Conservation (phyloP, 1,284 basidiomycete species). For the Ceratorhiza oryzae-sativae region DNA sequence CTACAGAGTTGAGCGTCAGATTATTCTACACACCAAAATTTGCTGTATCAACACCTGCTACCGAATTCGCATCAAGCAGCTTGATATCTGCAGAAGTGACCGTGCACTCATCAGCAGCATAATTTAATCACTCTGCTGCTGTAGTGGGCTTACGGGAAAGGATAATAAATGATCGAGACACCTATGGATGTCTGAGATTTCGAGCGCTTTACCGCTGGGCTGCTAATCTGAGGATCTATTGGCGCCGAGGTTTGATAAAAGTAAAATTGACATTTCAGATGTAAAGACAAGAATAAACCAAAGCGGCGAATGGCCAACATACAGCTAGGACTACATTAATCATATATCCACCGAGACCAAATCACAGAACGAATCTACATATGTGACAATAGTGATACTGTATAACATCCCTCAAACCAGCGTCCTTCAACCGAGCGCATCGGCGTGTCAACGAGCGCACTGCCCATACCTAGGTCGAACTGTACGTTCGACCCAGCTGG, state of each 20-base stretch:
- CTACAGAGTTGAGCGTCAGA: background rate
- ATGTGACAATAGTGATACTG: slow-evolving; percentile 19
- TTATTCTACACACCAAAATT: slow-evolving; percentile 5
- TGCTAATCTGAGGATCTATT: background rate
- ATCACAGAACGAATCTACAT: background rate
- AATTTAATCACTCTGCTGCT: background rate
- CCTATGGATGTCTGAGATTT: background rate
- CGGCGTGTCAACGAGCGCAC: slow-evolving; percentile 22
- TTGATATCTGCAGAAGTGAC: background rate
- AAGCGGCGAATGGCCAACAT: background rate
- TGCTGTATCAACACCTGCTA: background rate
- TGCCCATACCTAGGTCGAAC: slow-evolving; percentile 32
- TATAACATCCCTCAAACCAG: slow-evolving; percentile 2
- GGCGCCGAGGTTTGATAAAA: background rate
- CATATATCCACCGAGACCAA: background rate
- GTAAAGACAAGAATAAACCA: background rate
- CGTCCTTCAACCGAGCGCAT: slow-evolving; percentile 16
- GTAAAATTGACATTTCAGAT: slow-evolving; percentile 9
- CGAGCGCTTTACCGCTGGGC: background rate
- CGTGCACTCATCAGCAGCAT: too few relatives aligned
- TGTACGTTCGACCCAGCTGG: slow-evolving; percentile 28
- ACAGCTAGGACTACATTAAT: slow-evolving; percentile 35
- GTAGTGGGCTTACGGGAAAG: background rate
- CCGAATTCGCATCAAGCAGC: slow-evolving; percentile 13
- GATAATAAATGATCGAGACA: background rate